phyloP scores from a whole-genome alignment of 169 alveolate genomes.

The Perkinsus olseni region DNA sequence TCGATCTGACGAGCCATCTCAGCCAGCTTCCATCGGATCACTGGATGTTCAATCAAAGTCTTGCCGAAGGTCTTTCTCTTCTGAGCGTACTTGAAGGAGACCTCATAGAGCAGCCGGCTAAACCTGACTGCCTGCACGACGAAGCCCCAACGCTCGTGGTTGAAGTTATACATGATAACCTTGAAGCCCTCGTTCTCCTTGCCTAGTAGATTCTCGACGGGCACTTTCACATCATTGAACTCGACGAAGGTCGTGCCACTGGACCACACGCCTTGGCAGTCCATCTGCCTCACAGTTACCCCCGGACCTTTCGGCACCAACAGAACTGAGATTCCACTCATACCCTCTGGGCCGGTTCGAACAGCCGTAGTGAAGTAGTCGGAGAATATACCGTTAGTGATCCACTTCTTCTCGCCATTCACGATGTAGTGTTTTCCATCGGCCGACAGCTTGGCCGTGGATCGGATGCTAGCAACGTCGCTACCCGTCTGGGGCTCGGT shows the following conservation, averaged over 20 bases:
- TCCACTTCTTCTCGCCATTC: slow-evolving; percentile 37
- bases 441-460: slow-evolving; percentile 14
- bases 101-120: slow-evolving; percentile 26
- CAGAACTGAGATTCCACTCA: slow-evolving; percentile 32
- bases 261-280: neutral
- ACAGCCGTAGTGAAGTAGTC: slow-evolving; percentile 37
- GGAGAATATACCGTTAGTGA: slow-evolving; percentile 35
- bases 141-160: slow-evolving; percentile 39
- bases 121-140: slow-evolving; percentile 28
- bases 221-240: neutral
- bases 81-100: slow-evolving; percentile 11
- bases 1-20: slow-evolving; percentile 29
- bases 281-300: neutral
- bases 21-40: slow-evolving; percentile 36
- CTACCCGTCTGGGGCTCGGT: slow-evolving; percentile 26
- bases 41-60: slow-evolving; percentile 33
- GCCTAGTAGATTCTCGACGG: neutral
- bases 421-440: slow-evolving; percentile 34
- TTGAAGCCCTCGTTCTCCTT: neutral
- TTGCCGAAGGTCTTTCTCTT: slow-evolving; percentile 14
- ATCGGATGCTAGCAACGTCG: slow-evolving; percentile 25
- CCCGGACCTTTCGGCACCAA: neutral
- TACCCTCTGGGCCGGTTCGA: slow-evolving; percentile 30
- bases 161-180: slow-evolving; percentile 22
- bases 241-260: neutral